phyloP scores from a whole-genome alignment of 331 rosid species.

The Erythrophleum ivorense region DNA sequence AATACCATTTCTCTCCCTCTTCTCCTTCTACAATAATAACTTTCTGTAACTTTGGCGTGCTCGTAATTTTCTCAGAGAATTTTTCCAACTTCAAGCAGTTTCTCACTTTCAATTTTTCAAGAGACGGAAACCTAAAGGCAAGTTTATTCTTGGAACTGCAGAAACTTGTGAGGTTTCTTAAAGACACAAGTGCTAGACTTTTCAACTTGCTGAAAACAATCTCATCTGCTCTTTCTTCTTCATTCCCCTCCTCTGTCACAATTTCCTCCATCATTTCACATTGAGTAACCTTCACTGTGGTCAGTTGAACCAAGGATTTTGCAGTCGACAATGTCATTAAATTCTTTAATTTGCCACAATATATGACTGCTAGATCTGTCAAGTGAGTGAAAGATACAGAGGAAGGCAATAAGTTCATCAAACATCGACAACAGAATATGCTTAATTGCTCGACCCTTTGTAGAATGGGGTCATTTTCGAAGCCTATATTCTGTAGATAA shows the following conservation, averaged over 20 bases:
- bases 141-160: not conserved
- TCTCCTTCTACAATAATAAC: not conserved
- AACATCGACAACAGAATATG: not conserved
- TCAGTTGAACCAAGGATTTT: conserved; percentile 16
- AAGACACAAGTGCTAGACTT: conserved; percentile 21
- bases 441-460: conserved; percentile 14
- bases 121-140: conserved; percentile 21
- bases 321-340: conserved; percentile 29
- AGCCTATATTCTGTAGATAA: not conserved
- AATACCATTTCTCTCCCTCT: conserved; percentile 1
- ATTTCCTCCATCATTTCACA: conserved; percentile 15
- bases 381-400: not conserved
- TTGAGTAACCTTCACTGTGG: not conserved
- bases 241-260: not conserved
- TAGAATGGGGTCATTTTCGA: not conserved
- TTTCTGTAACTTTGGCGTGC: not conserved
- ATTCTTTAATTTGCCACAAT: not conserved
- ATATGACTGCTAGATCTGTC: not conserved
- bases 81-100: conserved; percentile 19
- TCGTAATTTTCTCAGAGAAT: not conserved
- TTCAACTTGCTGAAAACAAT: conserved; percentile 30
- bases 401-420: conserved; percentile 12
- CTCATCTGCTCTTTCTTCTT: not conserved
- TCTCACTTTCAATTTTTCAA: conserved; percentile 34
- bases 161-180: conserved; percentile 29